A percentile compares a stretch with the other conserved stretches of the same genome.
phyloP scores from a whole-genome alignment of 2,329 filamentous ascomycete species.

The Ascomycota sp. region DNA sequence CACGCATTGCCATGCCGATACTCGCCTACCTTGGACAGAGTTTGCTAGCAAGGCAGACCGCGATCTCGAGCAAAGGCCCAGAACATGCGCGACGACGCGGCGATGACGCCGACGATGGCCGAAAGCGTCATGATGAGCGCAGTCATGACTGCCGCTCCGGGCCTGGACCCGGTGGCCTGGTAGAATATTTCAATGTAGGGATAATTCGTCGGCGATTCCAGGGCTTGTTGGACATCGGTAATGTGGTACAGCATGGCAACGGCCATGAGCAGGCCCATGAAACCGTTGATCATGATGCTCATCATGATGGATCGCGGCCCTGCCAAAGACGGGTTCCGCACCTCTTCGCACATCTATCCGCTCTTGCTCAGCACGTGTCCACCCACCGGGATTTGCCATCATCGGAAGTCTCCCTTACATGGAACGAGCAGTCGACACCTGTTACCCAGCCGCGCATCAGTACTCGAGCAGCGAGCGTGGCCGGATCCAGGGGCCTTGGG shows the following conservation, averaged over 20 bases:
- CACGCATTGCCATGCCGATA: background rate
- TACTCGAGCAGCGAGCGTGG: no score
- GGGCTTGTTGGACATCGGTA: slow-evolving; percentile 21
- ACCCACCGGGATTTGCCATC: no score
- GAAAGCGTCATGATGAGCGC: slow-evolving; percentile 25
- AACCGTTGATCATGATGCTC: slow-evolving; percentile 26
- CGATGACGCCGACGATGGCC: slow-evolving; percentile 31
- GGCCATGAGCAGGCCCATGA: slow-evolving; percentile 34
- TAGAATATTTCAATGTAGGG: slow-evolving; percentile 40
- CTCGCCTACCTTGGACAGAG: slow-evolving; percentile 7
- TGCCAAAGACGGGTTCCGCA: slow-evolving; percentile 23
- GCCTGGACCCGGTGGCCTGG: slow-evolving; percentile 24
- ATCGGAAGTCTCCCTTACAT: slow-evolving; percentile 3
- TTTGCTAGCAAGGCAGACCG: slow-evolving; percentile 11
- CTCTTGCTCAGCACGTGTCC: no score
- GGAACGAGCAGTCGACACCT: slow-evolving; percentile 2
- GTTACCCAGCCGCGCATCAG: background rate
- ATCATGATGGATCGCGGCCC: slow-evolving; percentile 29
- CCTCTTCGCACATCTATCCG: slow-evolving; percentile 27
- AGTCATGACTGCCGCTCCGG: slow-evolving; percentile 28
- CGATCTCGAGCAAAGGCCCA: slow-evolving; percentile 27
- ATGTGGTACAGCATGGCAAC: slow-evolving; percentile 34
- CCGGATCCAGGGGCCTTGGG: no score
- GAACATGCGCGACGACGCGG: slow-evolving; percentile 33
- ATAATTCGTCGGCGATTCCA: slow-evolving; percentile 25